Evolutionary conservation across 768 basidiomycete genomes (phyloP).

Genomic region (Hemileccinum impolitum): DNA sequence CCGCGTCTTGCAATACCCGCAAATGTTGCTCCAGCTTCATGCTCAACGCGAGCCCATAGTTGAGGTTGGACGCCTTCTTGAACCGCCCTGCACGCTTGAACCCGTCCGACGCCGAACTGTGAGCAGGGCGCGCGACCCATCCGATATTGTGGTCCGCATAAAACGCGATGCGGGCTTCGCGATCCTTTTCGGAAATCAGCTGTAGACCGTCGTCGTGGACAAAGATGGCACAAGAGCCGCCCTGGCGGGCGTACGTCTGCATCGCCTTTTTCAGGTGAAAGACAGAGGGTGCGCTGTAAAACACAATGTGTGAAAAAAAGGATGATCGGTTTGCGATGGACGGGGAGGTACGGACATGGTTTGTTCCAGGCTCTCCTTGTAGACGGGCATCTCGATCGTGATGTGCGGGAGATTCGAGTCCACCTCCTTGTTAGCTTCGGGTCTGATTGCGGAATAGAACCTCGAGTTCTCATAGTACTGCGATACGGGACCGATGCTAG

Average conservation of each 20-base stretch:
- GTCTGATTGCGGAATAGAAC: constrained; percentile 73
- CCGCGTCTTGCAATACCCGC: constrained; percentile 38
- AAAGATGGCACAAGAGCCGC: constrained; percentile 55
- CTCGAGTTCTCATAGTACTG: constrained; percentile 83
- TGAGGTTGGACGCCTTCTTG: constrained; percentile 94
- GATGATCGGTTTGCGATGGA: too few relatives aligned
- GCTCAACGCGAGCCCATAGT: constrained; percentile 59
- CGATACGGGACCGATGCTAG: constrained; percentile 75
- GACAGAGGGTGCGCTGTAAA: constrained; percentile 69
- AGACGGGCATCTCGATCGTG: constrained; percentile 82
- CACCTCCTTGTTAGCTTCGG: constrained; percentile 58
- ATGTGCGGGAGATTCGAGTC: constrained; percentile 69
- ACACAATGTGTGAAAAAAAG: too few relatives aligned
- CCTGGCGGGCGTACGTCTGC: constrained; percentile 63
- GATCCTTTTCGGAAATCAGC: constrained; percentile 43
- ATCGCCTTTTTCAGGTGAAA: constrained; percentile 60
- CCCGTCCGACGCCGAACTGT: constrained; percentile 23
- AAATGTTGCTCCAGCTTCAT: constrained; percentile 35
- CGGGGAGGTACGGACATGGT: constrained; percentile 60
- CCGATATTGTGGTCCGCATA: constrained; percentile 59
- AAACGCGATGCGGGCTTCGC: constrained; percentile 46
- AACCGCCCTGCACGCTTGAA: constrained; percentile 67
- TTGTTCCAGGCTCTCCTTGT: constrained; percentile 80
- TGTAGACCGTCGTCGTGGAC: constrained; percentile 64
- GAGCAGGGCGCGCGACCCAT: constrained; percentile 57